Evolutionary conservation across 129 eudicot genomes (phyloP).

Genomic region (Chrysanthemum makinoi): DNA sequence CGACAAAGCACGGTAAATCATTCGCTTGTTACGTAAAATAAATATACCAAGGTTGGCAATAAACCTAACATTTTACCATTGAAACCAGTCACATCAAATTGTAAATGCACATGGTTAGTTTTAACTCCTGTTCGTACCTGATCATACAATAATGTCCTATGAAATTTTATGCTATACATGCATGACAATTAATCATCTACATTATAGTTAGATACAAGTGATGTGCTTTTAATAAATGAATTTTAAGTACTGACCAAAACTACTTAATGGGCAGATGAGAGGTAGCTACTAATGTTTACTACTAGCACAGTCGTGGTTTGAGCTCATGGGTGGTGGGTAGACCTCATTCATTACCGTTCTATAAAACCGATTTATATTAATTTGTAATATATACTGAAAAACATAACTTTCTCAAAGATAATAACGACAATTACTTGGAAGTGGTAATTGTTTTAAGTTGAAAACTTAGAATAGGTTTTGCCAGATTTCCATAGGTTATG

Average conservation of each 20-base stretch:
- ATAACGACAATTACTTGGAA: too few relatives aligned
- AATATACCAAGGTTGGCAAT: too few relatives aligned
- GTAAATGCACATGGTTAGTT: not conserved
- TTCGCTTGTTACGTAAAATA: too few relatives aligned
- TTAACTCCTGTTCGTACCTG: not conserved
- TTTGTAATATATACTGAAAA: too few relatives aligned
- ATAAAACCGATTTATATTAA: not conserved
- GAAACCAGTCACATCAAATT: not conserved
- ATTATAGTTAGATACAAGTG: too few relatives aligned
- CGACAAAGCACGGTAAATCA: too few relatives aligned
- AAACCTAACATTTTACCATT: not conserved
- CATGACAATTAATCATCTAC: not conserved
- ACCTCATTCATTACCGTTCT: conserved; percentile 22
- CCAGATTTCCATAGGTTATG: too few relatives aligned
- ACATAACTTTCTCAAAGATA: too few relatives aligned
- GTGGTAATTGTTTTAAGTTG: too few relatives aligned
- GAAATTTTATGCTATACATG: not conserved
- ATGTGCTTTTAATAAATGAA: not conserved
- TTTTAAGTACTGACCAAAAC: conserved; percentile 18
- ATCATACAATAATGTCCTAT: not conserved
- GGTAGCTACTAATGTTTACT: conserved; percentile 29
- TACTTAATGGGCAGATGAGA: conserved; percentile 18
- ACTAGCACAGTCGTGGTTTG: conserved; percentile 28
- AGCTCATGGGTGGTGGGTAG: conserved; percentile 32
- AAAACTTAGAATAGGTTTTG: too few relatives aligned